These are phyloP conservation scores for Penicillium lividum DNA, from an alignment of 495 filamentous ascomycete genomes.

Conservation along the genomic window DNA sequence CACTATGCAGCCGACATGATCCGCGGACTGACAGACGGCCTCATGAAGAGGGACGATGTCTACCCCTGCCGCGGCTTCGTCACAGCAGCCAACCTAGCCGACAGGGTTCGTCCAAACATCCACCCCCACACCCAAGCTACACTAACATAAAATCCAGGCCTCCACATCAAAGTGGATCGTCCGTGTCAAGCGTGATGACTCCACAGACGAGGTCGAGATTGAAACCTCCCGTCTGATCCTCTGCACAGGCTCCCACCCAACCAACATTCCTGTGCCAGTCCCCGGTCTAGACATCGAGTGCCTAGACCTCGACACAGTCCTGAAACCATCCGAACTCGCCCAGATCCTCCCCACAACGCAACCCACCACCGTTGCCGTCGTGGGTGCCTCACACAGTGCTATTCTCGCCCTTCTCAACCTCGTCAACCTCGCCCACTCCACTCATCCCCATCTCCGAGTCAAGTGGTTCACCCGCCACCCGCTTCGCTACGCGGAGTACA, in stretches of 20 bases:
- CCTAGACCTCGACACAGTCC: constrained; percentile 56
- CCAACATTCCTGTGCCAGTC: constrained; percentile 41
- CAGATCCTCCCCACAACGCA: constrained; percentile 36
- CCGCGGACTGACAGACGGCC: constrained; percentile 49
- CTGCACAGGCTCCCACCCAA: constrained; percentile 60
- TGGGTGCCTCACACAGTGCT: constrained; percentile 63
- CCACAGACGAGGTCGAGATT: constrained; percentile 34
- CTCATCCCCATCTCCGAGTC: constrained; percentile 54
- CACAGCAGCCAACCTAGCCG: constrained; percentile 39
- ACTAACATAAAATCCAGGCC: constrained; percentile 17
- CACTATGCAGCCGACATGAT: constrained; percentile 56
- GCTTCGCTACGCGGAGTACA: constrained; percentile 61
- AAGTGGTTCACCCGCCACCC: constrained; percentile 63
- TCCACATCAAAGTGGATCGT: constrained; percentile 45
- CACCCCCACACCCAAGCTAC: neutral
- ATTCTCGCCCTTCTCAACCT: constrained; percentile 63
- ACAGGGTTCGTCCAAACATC: constrained; percentile 20
- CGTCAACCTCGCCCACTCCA: constrained; percentile 47
- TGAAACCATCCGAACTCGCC: constrained; percentile 55
- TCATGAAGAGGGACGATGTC: constrained; percentile 49
- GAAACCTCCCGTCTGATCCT: constrained; percentile 50
- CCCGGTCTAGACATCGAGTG: constrained; percentile 29
- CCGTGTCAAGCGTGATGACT: constrained; percentile 32
- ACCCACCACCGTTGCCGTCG: constrained; percentile 50
- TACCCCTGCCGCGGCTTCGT: constrained; percentile 42